Evolutionary conservation across 495 filamentous ascomycete species (phyloP).

Genomic region (Sporormia fimetaria): DNA sequence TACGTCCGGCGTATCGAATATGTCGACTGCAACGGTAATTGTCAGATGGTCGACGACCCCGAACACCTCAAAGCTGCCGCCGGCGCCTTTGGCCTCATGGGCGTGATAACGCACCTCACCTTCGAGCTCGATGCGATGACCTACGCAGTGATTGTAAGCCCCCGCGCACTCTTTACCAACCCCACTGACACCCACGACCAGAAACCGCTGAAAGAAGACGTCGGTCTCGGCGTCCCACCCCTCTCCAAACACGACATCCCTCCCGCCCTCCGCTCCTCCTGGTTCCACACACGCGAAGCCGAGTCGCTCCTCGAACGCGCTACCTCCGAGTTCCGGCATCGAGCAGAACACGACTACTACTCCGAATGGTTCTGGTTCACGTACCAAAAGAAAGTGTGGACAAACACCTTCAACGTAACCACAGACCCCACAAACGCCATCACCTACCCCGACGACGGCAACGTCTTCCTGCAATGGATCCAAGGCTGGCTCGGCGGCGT

Average conservation of each 20-base stretch:
- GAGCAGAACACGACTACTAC: conserved; percentile 39
- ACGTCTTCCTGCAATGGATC: conserved; percentile 39
- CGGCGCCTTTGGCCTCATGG: conserved; percentile 43
- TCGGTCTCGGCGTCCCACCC: conserved; percentile 41
- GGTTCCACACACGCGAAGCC: conserved; percentile 26
- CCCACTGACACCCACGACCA: not conserved
- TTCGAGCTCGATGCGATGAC: conserved; percentile 42
- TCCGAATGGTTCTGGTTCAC: conserved; percentile 48
- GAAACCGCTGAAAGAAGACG: conserved; percentile 35
- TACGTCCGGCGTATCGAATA: conserved; percentile 41
- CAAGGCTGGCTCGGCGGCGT: conserved; percentile 38
- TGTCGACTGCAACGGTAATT: conserved; percentile 40
- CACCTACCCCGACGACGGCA: conserved; percentile 35
- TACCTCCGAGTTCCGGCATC: conserved; percentile 40
- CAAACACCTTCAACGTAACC: conserved; percentile 41
- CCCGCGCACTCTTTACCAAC: not conserved
- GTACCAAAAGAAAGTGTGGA: conserved; percentile 37
- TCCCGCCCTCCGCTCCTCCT: conserved; percentile 28
- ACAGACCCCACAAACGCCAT: conserved; percentile 27
- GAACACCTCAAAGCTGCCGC: conserved; percentile 37
- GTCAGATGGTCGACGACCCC: conserved; percentile 36
- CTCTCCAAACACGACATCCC: conserved; percentile 35
- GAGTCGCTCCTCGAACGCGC: conserved; percentile 37
- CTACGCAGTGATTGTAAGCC: conserved; percentile 36
- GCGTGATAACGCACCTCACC: conserved; percentile 44